phyloP scores from a whole-genome alignment of 2,329 filamentous ascomycete species.

The Alternaria atra region DNA sequence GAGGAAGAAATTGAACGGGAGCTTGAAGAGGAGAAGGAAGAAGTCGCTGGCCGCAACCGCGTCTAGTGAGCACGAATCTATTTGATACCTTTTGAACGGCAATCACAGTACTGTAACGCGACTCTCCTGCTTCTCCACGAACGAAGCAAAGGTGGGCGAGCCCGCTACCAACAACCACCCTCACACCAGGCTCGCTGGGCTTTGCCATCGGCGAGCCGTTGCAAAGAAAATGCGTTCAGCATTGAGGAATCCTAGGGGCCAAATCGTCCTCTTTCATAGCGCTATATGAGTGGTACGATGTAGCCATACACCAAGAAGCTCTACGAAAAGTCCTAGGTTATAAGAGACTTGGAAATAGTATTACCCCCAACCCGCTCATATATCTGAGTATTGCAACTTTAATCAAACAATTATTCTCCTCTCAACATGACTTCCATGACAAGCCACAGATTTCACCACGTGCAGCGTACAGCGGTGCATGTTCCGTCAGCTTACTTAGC shows the following conservation, averaged over 20 bases:
- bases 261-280: background rate
- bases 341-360: background rate
- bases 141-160: conserved; percentile 1
- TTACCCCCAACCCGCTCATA: background rate
- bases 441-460: background rate
- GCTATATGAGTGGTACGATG: background rate
- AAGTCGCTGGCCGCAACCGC: conserved; percentile 40
- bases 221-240: background rate
- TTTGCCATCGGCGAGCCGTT: background rate
- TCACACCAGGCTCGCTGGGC: background rate
- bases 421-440: background rate
- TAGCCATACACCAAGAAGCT: background rate
- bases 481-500: conserved; percentile 4
- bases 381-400: background rate
- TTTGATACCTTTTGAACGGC: background rate
- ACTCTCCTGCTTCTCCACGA: background rate
- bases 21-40: conserved; percentile 49
- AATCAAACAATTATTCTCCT: conserved; percentile 11
- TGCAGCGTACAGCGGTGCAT: background rate
- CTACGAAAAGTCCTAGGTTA: background rate
- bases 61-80: conserved; percentile 15
- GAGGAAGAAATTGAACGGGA: conserved; percentile 61
- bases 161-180: background rate
- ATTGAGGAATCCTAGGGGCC: background rate
- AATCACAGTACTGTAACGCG: background rate